Base-by-base conservation (phyloP, 2,329 filamentous ascomycete genomes). In the Claviceps quebecensis region DNA sequence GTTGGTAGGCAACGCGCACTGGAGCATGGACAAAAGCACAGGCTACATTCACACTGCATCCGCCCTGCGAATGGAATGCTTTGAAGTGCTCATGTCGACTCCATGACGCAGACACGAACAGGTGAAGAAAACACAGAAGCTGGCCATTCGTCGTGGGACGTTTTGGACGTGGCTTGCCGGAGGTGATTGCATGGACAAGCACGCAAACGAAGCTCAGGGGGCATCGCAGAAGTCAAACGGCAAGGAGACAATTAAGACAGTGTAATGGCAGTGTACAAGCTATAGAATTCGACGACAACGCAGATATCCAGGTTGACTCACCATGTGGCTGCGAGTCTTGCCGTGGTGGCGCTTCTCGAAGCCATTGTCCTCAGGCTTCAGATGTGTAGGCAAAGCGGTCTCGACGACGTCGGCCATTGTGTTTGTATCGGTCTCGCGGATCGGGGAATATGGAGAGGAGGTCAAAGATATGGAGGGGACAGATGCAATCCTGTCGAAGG, bases 251-350 rank as follows among this genome's bases (percentile, higher is more conserved):
- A 49, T 19, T 5, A 14, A 36, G 29, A 29, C 5, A 7, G n/a
- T n/a, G 46, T 38, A 36, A 26, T 38, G 17, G 40, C 38, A 40
- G 46, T 40, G 19, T 17, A 56, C 16, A 23, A 49, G 51, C 38
- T 38, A 8, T 44, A 5, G 16, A 11, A n/a, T 23, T 17, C 16
- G 17, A n/a, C 4, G 8, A 8, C 23, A 17, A n/a, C 4, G 14
- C 3, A 26, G 16, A n/a, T 14, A 11, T 37, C 14, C 17, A 8
- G 14, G 49, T 44, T 43, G 53, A 82, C 85, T 80, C 72, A 86
- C 86, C 81, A 90, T 86, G 71, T 90, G 86, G 55, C 84, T 88
- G 69, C 86, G 84, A 60, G 84, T 86, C 79, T 90, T 90, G 72
- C 86, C 86, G 69, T 90, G 85, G 66, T 87, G 86, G 66, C 83